Evolutionary conservation across 2,329 filamentous ascomycete species (phyloP), one percentile per base, ranked within the genome.

Genomic region (Fusarium drepaniforme): DNA sequence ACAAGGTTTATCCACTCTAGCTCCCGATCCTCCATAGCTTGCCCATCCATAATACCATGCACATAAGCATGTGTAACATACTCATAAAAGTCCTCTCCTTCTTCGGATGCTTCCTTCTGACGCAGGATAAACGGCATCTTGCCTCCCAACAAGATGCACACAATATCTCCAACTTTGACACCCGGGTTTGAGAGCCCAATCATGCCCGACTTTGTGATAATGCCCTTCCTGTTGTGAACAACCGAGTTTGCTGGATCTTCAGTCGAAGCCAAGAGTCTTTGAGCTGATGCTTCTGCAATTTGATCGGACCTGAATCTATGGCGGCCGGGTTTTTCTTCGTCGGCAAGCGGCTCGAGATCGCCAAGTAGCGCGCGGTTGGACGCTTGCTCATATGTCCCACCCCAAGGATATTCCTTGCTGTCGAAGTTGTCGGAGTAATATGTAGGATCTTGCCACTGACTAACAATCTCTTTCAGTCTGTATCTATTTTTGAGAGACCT

Each of bases 1-100:
- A 3, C 84, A 11, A 56, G n/a, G 0, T 13, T 40, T n/a, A 70
- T 56, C 42, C 51, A 60, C 4, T 60, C 16, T 12, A 40, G n/a
- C 3, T 53, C 66, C 9, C 16, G 3, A n/a, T 25, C 62, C 28
- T 67, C 35, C 57, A 71, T 23, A 16, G 40, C n/a, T 15, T 62
- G 40, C 1, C 57, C n/a, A 15, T 71, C 37, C 35, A 63, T 63
- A 3, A 71, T 67, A 7, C 30, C 61, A 35, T 40, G 16, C 30
- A 46, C 13, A n/a, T 40, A 51, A 8, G 16, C 38, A 13, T 58
- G 8, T 42, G 40, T 15, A 23, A 21, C 11, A 18, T 35, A 51
- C 15, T 8, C 5, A 44, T 46, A 44, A 42, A 18, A 21, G 5
- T 5, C 18, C 4, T 23, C 28, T 3, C 40, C 21, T 6, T 7